Percentiles rank a stretch among this genome's conserved stretches.
These are phyloP conservation scores for Colletotrichum cereale DNA, from an alignment of 2,329 filamentous ascomycete genomes.

Conservation along the genomic window DNA sequence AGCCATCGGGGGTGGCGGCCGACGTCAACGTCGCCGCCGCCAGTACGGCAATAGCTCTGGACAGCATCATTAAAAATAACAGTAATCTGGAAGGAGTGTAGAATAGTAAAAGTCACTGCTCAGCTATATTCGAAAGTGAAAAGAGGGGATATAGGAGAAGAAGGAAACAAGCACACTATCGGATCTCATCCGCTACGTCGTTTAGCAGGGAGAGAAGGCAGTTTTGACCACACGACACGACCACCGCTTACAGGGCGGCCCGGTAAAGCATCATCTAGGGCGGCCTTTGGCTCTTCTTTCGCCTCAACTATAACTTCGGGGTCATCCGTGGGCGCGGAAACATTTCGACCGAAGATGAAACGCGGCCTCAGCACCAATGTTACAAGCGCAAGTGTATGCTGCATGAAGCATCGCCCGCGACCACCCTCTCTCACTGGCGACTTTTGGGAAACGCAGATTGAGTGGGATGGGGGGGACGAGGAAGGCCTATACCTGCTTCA, in stretches of 20 bases:
- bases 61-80: constrained; percentile 48
- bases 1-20: constrained; percentile 57
- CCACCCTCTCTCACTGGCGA: constrained; percentile 5
- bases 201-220: constrained; percentile 29
- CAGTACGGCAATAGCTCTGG: constrained; percentile 47
- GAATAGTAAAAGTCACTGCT: constrained; percentile 9
- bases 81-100: constrained; percentile 25
- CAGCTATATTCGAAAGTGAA: constrained; percentile 15
- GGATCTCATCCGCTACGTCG: constrained; percentile 28
- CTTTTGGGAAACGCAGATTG: constrained; percentile 24
- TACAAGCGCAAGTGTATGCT: constrained; percentile 26
- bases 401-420: constrained; percentile 36
- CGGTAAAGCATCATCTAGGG: constrained; percentile 26
- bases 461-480: constrained; percentile 12
- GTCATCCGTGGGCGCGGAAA: constrained; percentile 32
- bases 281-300: background rate
- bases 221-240: background rate
- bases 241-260: background rate
- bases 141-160: constrained; percentile 23
- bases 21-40: constrained; percentile 50
- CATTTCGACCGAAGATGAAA: constrained; percentile 37
- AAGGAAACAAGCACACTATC: constrained; percentile 40
- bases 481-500: constrained; percentile 22
- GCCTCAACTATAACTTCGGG: constrained; percentile 12
- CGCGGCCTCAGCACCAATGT: constrained; percentile 33